phyloP scores from a whole-genome alignment of 2,329 filamentous ascomycete genomes.

The Ceratocystis diversiconidia region DNA sequence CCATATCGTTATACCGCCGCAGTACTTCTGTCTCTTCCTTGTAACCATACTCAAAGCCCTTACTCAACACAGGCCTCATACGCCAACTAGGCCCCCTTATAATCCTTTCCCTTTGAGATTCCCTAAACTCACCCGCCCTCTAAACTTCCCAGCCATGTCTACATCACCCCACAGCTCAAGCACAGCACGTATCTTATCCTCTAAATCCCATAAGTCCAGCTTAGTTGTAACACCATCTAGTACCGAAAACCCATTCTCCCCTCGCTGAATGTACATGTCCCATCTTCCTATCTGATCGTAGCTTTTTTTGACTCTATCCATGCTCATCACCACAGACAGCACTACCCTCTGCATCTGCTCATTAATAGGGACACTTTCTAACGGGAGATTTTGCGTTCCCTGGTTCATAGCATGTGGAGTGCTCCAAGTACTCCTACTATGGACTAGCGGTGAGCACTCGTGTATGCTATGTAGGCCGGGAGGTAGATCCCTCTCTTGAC shows the following conservation, averaged over 20 bases:
- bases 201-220: neutral
- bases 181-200: neutral
- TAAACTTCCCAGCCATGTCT: neutral
- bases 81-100: neutral
- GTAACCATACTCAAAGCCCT: no score
- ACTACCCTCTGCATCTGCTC: constrained; percentile 19
- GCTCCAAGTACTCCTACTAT: neutral
- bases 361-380: constrained; percentile 22
- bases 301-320: neutral
- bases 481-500: neutral
- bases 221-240: neutral
- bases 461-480: neutral
- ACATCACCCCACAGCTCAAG: neutral
- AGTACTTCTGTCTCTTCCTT: neutral
- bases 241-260: neutral
- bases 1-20: neutral
- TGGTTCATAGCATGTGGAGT: neutral
- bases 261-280: neutral
- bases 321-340: neutral
- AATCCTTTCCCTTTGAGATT: constrained; percentile 1
- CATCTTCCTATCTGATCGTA: neutral
- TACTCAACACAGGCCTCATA: neutral
- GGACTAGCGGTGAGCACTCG: neutral
- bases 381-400: constrained; percentile 18
- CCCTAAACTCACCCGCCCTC: neutral